A percentile compares a stretch with the other conserved stretches of the same genome.
Conservation (phyloP, 1,284 basidiomycete genomes). For the Xanthoconium separans region DNA sequence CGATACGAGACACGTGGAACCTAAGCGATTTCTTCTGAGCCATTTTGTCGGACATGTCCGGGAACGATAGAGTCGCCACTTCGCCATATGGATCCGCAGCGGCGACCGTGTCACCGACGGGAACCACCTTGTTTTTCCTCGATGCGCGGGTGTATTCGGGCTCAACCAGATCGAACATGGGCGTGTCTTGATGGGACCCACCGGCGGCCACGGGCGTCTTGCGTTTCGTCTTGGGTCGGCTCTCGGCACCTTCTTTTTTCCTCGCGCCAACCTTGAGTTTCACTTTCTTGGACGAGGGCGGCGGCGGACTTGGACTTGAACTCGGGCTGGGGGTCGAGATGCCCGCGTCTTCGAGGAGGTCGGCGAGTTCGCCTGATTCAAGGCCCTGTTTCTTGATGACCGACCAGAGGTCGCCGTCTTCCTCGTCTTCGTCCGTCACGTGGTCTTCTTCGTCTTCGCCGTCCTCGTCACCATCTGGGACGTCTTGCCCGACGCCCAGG, state of each 20-base stretch:
- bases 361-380: constrained; percentile 54
- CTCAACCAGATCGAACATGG: constrained; percentile 70
- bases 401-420: constrained; percentile 31
- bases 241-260: constrained; percentile 12
- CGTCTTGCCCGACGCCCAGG: constrained; percentile 60
- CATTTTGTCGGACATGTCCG: constrained; percentile 81
- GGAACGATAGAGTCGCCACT: constrained; percentile 60
- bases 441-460: constrained; percentile 32
- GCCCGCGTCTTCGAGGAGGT: constrained; percentile 53
- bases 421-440: constrained; percentile 17
- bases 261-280: not conserved
- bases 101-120: constrained; percentile 14
- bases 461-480: constrained; percentile 47
- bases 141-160: constrained; percentile 53
- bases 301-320: constrained; percentile 9
- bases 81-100: constrained; percentile 73
- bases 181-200: constrained; percentile 8
- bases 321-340: not conserved
- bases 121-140: constrained; percentile 14
- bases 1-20: constrained; percentile 86
- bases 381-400: constrained; percentile 33
- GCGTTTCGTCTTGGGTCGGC: constrained; percentile 41
- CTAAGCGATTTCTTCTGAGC: constrained; percentile 77
- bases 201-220: constrained; percentile 31
- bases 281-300: constrained; percentile 17